phyloP scores from a whole-genome alignment of 176 grass and related monocot species.

The Rhynchospora tenuis region DNA sequence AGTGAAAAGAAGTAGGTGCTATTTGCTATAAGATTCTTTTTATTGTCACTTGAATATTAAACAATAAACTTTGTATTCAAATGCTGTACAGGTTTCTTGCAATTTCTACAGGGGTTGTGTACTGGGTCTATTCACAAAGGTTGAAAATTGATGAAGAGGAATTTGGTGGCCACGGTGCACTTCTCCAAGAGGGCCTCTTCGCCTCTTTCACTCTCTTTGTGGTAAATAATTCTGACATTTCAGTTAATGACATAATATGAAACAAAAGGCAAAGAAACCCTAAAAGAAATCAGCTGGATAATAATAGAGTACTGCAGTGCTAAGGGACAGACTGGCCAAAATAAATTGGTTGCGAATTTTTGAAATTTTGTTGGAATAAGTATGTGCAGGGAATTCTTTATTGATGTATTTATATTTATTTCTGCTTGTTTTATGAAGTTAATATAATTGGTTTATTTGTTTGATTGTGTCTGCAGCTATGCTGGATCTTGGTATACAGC shows the following conservation, averaged over 20 bases:
- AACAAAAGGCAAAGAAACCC: background rate
- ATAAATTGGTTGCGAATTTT: background rate
- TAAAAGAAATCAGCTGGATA: background rate
- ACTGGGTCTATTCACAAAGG: conserved; percentile 72
- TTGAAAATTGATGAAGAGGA: conserved; percentile 94
- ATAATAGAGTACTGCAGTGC: background rate
- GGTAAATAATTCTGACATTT: conserved; percentile 39
- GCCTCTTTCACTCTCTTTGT: conserved; percentile 92
- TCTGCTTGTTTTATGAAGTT: conserved; percentile 4
- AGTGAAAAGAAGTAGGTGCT: background rate
- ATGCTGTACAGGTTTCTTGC: conserved; percentile 53
- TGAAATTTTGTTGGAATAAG: background rate
- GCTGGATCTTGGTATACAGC: conserved; percentile 87
- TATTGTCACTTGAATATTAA: background rate
- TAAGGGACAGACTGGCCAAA: background rate
- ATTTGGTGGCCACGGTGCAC: conserved; percentile 69
- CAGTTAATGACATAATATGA: background rate
- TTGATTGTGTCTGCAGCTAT: conserved; percentile 54
- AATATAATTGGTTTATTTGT: background rate
- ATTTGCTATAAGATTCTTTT: background rate
- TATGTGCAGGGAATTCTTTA: background rate
- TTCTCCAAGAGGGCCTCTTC: conserved; percentile 95
- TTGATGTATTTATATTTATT: background rate
- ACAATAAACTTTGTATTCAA: no score
- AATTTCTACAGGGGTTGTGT: conserved; percentile 69